Base-by-base conservation (phyloP, 164 flowering plant genomes). In the Piper betle region DNA sequence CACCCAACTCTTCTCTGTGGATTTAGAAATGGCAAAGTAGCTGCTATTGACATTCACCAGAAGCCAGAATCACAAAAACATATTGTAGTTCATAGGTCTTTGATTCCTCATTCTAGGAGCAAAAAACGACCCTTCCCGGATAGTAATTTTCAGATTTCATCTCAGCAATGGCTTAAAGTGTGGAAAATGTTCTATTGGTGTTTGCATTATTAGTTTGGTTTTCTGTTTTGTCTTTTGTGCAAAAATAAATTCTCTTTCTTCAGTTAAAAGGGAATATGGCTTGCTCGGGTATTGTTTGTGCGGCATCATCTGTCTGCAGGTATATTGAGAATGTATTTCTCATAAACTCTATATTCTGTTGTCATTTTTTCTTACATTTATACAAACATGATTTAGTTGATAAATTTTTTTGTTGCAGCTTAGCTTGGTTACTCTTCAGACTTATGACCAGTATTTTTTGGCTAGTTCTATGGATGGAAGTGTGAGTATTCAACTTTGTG, bases 381-480 rank as follows among this genome's bases (percentile, higher is more conserved):
- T n/a, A n/a, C n/a, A n/a, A n/a, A n/a, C n/a, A n/a, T n/a, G n/a
- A n/a, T n/a, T n/a, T n/a, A n/a, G n/a, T n/a, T n/a, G n/a, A n/a
- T n/a, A n/a, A n/a, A n/a, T 3, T 3, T 43, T 20, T 10, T 61
- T 63, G 6, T 64, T 46, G 37, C n/a, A 62, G 39, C 71, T 68
- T 69, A 92, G 98, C 73, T 78, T 93, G 86, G 71, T 62, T 38
- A 64, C 86, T 17, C 92, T 93, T 68, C 80, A 73, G 64, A 69
- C 71, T 10, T 76, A 79, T 70, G 94, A 86, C 52, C 87, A 84
- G 53, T 86, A 86, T 77, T 90, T 90, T 75, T 64, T 90, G 78
- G 97, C 97, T 60, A 90, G 98, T 79, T 86, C 97, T 52, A 86
- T 90, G 97, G 96, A 93, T 80, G 98, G 98, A 63, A 74, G 81